Percentiles rank a stretch among this genome's conserved stretches.
Conservation (phyloP, 768 basidiomycete genomes). For the Lactarius vividus region DNA sequence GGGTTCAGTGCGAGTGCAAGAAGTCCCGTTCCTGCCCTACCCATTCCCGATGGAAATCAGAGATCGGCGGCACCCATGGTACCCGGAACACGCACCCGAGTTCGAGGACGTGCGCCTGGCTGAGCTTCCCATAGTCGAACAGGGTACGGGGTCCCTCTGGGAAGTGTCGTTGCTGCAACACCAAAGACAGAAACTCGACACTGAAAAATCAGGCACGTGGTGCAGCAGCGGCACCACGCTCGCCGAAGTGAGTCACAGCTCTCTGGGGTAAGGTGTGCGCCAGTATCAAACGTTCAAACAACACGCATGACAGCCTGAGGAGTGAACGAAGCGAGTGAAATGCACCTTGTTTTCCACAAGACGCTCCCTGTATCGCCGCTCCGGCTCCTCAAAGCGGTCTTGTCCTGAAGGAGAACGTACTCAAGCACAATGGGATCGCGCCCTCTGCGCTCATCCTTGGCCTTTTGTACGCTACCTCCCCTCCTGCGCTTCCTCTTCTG, state of each 20-base stretch:
- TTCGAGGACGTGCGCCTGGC: constrained; percentile 58
- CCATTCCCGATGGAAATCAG: too few relatives aligned
- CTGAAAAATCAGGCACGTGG: constrained; percentile 37
- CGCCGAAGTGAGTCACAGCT: too few relatives aligned
- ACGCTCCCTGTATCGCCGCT: constrained; percentile 87
- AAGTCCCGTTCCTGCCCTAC: constrained; percentile 20
- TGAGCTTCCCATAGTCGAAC: constrained; percentile 44
- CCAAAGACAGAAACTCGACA: constrained; percentile 60
- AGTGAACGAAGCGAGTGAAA: too few relatives aligned
- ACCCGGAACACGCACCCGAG: constrained; percentile 54
- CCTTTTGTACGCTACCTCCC: neutral
- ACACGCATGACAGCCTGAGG: neutral
- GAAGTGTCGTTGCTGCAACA: constrained; percentile 57
- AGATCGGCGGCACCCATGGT: too few relatives aligned
- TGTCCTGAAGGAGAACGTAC: constrained; percentile 64
- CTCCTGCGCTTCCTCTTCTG: constrained; percentile 7
- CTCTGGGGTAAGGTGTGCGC: too few relatives aligned
- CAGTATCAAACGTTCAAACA: too few relatives aligned
- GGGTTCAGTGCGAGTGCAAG: constrained; percentile 24
- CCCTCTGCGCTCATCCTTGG: constrained; percentile 2
- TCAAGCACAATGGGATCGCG: constrained; percentile 39
- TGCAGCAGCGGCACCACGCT: too few relatives aligned
- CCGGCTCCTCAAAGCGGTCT: constrained; percentile 65
- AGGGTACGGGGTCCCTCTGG: constrained; percentile 36
- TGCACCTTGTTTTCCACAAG: constrained; percentile 79